Evolutionary conservation across 2,329 filamentous ascomycete genomes (phyloP), one percentile per base, ranked within the genome.

Genomic region (Thielaviopsis populi): DNA sequence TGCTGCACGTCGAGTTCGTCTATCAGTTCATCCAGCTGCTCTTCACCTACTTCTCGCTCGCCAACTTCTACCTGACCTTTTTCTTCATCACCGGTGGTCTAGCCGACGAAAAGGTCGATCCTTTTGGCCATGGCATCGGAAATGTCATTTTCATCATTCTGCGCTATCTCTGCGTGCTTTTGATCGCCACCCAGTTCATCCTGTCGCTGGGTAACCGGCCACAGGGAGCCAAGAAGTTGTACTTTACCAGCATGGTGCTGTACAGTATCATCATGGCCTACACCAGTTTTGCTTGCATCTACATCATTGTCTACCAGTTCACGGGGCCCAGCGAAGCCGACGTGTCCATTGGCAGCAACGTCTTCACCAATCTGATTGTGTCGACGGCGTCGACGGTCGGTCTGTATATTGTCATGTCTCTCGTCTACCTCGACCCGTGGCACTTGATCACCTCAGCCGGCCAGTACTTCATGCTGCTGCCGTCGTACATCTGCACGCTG

Each of bases 31-130:
- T 97, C 69, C 88, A 91, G 71, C 83, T 99, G 15, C 74, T 95
- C 67, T 99, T 99, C 77, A 99, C 94, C 56, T 99, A 90, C 78
- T 97, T 99, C 78, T 96, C 92, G 11, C 84, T 99, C 48, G 91
- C 92, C 74, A 99, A 99, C 78, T 99, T 97, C 79, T 99, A 97
- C 74, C 85, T 99, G 62, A 95, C 91, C 65, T 99, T 99, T 77
- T 99, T 91, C 81, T 99, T 99, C 77, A 87, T 99, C 68, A 91
- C 91, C 24, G 94, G 94, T 53, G 95, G 91, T 48, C 80, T 99
- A 17, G 82, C 88, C 0, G 90, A 97, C 70, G 77, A 83, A 0
- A 77, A 78, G 30, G 79, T 95, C 68, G 94, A 99, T 73, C 95
- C 95, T 0, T 99, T 99, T 69, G 91, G 91, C 17, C 88, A 96